Conservation (phyloP, 2,329 filamentous ascomycete genomes). For the Xylariaceae sp. region DNA sequence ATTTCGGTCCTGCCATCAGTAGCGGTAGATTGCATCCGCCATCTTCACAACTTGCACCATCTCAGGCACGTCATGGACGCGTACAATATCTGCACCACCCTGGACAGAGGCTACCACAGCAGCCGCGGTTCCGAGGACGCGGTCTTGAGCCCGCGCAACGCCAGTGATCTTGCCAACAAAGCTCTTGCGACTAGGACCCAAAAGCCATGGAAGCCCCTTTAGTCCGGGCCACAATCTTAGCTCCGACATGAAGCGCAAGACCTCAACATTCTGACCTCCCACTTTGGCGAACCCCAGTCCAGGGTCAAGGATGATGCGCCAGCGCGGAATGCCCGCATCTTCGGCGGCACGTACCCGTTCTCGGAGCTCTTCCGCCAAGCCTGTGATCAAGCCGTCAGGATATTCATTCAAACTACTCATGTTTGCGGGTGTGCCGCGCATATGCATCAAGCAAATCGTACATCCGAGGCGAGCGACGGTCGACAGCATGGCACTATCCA, state of each 20-base stretch:
- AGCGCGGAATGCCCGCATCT: slow-evolving; percentile 76
- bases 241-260: slow-evolving; percentile 65
- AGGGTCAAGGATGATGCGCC: slow-evolving; percentile 93
- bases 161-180: slow-evolving; percentile 85
- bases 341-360: slow-evolving; percentile 70
- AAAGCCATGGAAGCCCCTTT: slow-evolving; percentile 74
- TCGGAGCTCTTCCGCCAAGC: slow-evolving; percentile 61
- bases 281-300: slow-evolving; percentile 93
- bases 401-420: slow-evolving; percentile 72
- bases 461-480: slow-evolving; percentile 74
- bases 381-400: slow-evolving; percentile 34
- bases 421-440: slow-evolving; percentile 80
- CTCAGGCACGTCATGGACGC: slow-evolving; percentile 85
- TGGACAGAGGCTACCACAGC: slow-evolving; percentile 81
- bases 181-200: slow-evolving; percentile 83
- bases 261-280: slow-evolving; percentile 71
- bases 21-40: slow-evolving; percentile 87
- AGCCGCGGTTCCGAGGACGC: slow-evolving; percentile 82
- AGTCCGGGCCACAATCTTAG: slow-evolving; percentile 63
- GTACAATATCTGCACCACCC: slow-evolving; percentile 84
- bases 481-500: slow-evolving; percentile 78
- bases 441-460: slow-evolving; percentile 85
- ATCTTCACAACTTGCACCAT: slow-evolving; percentile 83
- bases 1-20: slow-evolving; percentile 28
- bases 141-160: slow-evolving; percentile 63